Evolutionary conservation across 176 grass and related monocot species (phyloP), one percentile per base, ranked within the genome.

Genomic region (Pontederia crassipes): DNA sequence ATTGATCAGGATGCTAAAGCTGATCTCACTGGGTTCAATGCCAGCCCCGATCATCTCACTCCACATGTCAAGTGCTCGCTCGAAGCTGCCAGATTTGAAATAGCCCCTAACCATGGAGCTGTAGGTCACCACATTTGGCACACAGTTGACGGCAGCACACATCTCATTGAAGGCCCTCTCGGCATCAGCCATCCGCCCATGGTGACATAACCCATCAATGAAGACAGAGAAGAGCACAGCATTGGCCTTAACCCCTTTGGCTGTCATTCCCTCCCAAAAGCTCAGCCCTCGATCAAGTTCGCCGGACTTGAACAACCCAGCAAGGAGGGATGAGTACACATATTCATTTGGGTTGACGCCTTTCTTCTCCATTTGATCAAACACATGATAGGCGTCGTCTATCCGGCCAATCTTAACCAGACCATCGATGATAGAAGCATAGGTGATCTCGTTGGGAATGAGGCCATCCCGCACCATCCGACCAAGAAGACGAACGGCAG

Each of bases 1-100:
- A 46, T 59, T 80, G 67, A 97, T 91, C 59, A 91, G 68, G 55
- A 97, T 85, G 70, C 92, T 97, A 52, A 88, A 97, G 58, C 75
- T 76, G 10, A 97, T 71, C 35, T 63, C 66, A 61, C 76, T 91
- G 52, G 92, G 92, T 17, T 62, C 7, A 13, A 74, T 80, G 0
- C 83, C 79, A 48, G 12, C 54, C 46, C 56, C 80, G 20, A 85
- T 16, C 87, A 97, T 97, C 54, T 85, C 62, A 59, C 76, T 59
- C 92, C 92, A 97, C 2, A 57, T 45, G 57, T 71, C 80, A n/a
- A 97, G 76, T 51, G 92, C 92, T 55, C 6, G 73, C 7, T 72
- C 18, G 8, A 46, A 54, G 59, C 82, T 61, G 35, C 87, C 81
- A n/a, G 78, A 57, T 12, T 80, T 78, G 72, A 97, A 97, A 78